Percentiles rank a stretch among this genome's conserved stretches.
phyloP scores from a whole-genome alignment of 2,329 filamentous ascomycete species.

The Sclerotinia glacialis region DNA sequence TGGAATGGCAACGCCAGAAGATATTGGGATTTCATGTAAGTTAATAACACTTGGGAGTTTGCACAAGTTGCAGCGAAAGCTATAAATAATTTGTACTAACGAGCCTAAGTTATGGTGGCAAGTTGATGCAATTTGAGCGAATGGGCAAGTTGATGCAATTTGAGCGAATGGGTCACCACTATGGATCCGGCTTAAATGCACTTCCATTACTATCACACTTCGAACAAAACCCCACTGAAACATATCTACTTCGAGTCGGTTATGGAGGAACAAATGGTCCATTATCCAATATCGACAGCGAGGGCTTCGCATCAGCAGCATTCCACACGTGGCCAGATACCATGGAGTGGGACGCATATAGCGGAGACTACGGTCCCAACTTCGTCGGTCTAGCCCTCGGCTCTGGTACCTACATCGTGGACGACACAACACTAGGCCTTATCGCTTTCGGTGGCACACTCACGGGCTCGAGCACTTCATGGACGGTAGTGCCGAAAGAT shows the following conservation, averaged over 20 bases:
- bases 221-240: constrained; percentile 46
- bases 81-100: background rate
- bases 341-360: constrained; percentile 55
- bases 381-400: constrained; percentile 53
- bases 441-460: constrained; percentile 50
- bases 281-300: constrained; percentile 53
- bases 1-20: constrained; percentile 61
- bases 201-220: constrained; percentile 53
- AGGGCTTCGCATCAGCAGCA: constrained; percentile 53
- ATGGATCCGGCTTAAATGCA: constrained; percentile 57
- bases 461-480: constrained; percentile 27
- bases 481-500: constrained; percentile 45
- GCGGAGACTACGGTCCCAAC: constrained; percentile 56
- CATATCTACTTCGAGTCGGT: constrained; percentile 52
- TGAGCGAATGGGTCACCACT: constrained; percentile 57
- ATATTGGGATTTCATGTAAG: constrained; percentile 43
- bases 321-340: constrained; percentile 58
- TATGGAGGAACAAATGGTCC: constrained; percentile 54
- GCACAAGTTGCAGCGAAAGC: background rate
- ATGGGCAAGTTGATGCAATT: constrained; percentile 48
- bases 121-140: constrained; percentile 44
- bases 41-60: background rate
- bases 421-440: constrained; percentile 47
- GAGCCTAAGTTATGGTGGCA: constrained; percentile 28
- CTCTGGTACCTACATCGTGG: constrained; percentile 49